A percentile compares a stretch with the other conserved stretches of the same genome.
These are phyloP conservation scores for Gnaphalium uliginosum DNA, from an alignment of 129 eudicot species.

Conservation along the genomic window DNA sequence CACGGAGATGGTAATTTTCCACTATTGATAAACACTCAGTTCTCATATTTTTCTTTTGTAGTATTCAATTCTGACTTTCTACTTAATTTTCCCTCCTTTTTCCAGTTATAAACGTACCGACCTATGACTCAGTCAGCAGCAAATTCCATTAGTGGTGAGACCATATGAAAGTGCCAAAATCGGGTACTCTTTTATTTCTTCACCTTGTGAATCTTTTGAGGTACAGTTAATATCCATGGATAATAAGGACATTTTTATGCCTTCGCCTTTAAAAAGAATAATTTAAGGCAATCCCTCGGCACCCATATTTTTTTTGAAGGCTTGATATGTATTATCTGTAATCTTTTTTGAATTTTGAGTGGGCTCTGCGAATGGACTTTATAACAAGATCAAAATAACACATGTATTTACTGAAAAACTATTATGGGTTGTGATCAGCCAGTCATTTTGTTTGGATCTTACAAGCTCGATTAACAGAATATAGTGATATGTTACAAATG, in stretches of 20 bases:
- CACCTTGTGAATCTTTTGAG: slow-evolving; percentile 30
- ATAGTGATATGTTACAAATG: neutral
- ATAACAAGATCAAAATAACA: slow-evolving; percentile 19
- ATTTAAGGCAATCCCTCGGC: slow-evolving; percentile 21
- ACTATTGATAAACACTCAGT: neutral
- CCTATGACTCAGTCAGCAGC: slow-evolving; percentile 70
- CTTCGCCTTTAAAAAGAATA: slow-evolving; percentile 23
- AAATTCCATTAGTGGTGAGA: slow-evolving; percentile 47
- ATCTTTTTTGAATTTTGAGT: slow-evolving; percentile 28
- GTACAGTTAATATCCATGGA: slow-evolving; percentile 30
- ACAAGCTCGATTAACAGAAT: neutral
- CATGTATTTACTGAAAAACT: slow-evolving; percentile 21
- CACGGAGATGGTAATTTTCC: slow-evolving; percentile 75
- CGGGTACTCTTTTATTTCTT: slow-evolving; percentile 5
- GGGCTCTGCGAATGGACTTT: slow-evolving; percentile 22
- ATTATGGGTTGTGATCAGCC: slow-evolving; percentile 1
- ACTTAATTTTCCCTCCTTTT: slow-evolving; percentile 2
- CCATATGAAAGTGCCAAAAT: slow-evolving; percentile 9
- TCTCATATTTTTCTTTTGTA: neutral
- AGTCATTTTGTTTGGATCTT: neutral
- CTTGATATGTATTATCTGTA: slow-evolving; percentile 43
- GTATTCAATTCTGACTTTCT: neutral
- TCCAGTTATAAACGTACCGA: slow-evolving; percentile 74
- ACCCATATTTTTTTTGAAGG: slow-evolving; percentile 22
- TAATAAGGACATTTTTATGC: slow-evolving; percentile 37